Conservation (phyloP, 305 asterid species). For the Fraxinus floribunda region DNA sequence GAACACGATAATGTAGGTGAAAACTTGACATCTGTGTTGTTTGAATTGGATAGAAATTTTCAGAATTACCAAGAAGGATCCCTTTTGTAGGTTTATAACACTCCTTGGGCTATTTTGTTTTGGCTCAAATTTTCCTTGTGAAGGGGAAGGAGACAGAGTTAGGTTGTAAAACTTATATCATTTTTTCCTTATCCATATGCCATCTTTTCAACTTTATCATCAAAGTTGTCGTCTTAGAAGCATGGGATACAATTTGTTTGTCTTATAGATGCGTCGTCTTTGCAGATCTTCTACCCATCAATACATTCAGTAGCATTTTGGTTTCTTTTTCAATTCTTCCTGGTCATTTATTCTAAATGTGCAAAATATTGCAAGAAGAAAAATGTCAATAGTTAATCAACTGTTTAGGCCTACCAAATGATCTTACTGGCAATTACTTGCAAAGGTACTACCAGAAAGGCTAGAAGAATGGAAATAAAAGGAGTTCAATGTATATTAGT, state of each 20-base stretch:
- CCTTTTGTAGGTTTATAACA: conserved; percentile 1
- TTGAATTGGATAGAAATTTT: conserved; percentile 16
- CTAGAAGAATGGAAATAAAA: neutral
- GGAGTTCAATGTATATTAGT: neutral
- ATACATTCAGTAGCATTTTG: neutral
- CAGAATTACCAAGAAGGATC: neutral
- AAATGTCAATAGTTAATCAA: neutral
- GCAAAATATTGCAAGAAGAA: neutral
- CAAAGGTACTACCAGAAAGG: neutral
- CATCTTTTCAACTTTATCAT: neutral
- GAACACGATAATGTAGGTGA: conserved; percentile 16
- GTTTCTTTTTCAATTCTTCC: neutral
- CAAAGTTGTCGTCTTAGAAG: neutral
- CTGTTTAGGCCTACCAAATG: neutral
- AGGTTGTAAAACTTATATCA: neutral
- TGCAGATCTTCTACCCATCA: neutral
- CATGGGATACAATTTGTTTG: neutral
- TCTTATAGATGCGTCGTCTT: neutral
- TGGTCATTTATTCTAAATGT: neutral
- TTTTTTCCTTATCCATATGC: neutral
- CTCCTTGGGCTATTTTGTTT: conserved; percentile 3
- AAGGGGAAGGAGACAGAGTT: neutral
- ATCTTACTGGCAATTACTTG: neutral
- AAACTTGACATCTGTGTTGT: neutral
- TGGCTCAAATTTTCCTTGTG: neutral